These are phyloP conservation scores for Penicillium hordei DNA, from an alignment of 2,329 filamentous ascomycete species.

Conservation along the genomic window DNA sequence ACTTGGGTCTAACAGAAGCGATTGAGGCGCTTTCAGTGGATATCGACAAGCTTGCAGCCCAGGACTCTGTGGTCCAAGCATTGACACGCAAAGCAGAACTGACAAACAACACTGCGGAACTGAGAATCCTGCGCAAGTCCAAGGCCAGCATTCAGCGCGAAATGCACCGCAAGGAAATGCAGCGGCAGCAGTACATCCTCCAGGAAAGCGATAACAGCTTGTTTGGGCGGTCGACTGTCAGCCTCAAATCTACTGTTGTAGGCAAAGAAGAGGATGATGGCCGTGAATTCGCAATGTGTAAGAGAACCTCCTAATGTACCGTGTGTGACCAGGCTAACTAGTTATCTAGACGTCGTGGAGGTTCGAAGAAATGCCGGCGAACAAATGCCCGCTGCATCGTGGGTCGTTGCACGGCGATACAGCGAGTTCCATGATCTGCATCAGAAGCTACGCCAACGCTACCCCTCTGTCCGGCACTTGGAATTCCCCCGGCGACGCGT, in stretches of 20 bases:
- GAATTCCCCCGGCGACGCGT: constrained; percentile 91
- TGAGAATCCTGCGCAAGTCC: constrained; percentile 89
- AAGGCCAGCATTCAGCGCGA: constrained; percentile 91
- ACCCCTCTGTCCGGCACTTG: constrained; percentile 81
- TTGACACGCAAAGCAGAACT: constrained; percentile 91
- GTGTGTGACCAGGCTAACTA: constrained; percentile 17
- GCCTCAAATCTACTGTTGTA: constrained; percentile 89
- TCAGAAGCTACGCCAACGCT: constrained; percentile 79
- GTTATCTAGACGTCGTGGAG: constrained; percentile 70
- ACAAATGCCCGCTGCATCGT: constrained; percentile 93
- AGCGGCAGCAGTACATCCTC: constrained; percentile 93
- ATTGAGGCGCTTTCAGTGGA: constrained; percentile 85
- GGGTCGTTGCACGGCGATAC: constrained; percentile 89
- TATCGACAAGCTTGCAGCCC: constrained; percentile 82
- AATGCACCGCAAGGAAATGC: constrained; percentile 89
- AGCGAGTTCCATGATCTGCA: constrained; percentile 97
- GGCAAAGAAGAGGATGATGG: constrained; percentile 91
- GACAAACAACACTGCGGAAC: constrained; percentile 92
- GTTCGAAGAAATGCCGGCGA: constrained; percentile 87
- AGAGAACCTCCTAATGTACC: constrained; percentile 25
- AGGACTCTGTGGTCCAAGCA: constrained; percentile 89
- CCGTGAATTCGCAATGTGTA: constrained; percentile 84
- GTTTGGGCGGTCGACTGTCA: constrained; percentile 85
- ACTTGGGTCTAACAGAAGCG: constrained; percentile 88
- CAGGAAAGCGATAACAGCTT: constrained; percentile 98